Percentiles rank a stretch among this genome's conserved stretches.
Conservation (phyloP, 1,139 yeast species). For the Geotrichum phurueaensis region DNA sequence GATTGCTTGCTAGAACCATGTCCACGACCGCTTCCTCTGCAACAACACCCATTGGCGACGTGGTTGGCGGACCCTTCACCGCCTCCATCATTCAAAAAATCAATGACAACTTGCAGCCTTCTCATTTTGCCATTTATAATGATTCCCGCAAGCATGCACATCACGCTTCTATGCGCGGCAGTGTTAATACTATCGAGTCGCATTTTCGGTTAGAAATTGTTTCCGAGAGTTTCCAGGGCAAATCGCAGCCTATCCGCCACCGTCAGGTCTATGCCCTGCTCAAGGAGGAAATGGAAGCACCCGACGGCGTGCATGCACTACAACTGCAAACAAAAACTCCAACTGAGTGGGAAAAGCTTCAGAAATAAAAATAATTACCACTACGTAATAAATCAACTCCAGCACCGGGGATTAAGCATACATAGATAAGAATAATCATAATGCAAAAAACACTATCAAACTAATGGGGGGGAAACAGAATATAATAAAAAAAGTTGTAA, state of each 20-base stretch:
- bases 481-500: background rate
- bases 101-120: conserved; percentile 44
- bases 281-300: conserved; percentile 61
- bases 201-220: conserved; percentile 69
- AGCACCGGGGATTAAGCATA: background rate
- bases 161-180: conserved; percentile 77
- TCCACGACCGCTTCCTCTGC: conserved; percentile 4
- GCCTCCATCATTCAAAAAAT: conserved; percentile 46
- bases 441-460: no score
- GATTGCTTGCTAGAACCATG: background rate
- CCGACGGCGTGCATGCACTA: conserved; percentile 77
- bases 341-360: conserved; percentile 32
- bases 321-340: conserved; percentile 81
- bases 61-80: conserved; percentile 43
- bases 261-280: conserved; percentile 64
- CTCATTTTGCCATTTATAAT: conserved; percentile 53
- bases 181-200: conserved; percentile 69
- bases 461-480: background rate
- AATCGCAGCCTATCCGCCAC: conserved; percentile 70
- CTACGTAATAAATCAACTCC: background rate
- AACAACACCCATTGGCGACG: conserved; percentile 14
- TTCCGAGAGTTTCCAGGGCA: conserved; percentile 62
- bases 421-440: background rate
- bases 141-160: conserved; percentile 88
- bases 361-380: background rate